A percentile compares a stretch with the other conserved stretches of the same genome.
Evolutionary conservation across 2,329 filamentous ascomycete species (phyloP).

Genomic region (Fusarium bulbicola): DNA sequence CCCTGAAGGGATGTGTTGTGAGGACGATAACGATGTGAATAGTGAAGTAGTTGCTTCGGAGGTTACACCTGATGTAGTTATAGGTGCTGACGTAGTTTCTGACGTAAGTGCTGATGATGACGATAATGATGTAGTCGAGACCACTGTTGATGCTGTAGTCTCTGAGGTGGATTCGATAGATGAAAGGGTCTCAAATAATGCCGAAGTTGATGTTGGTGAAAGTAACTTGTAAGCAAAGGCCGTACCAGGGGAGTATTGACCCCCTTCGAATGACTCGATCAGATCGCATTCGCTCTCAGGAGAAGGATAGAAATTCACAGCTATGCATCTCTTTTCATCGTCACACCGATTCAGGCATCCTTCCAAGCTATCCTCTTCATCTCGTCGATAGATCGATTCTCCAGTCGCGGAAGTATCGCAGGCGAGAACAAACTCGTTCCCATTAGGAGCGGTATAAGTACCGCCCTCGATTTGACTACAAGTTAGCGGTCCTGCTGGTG

Average conservation of each 20-base stretch:
- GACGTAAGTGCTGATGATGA: background rate
- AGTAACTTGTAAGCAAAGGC: background rate
- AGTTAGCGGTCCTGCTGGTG: accelerated
- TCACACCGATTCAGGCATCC: background rate
- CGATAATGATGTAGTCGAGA: too few relatives aligned
- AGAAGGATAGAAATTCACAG: background rate
- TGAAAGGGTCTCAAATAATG: background rate
- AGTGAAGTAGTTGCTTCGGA: background rate
- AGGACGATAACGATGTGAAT: accelerated
- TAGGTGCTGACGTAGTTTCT: background rate
- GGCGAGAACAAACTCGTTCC: background rate
- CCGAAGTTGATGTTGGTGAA: background rate
- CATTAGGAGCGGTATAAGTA: background rate
- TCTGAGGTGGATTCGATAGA: accelerated
- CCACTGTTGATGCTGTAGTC: background rate
- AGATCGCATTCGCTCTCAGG: background rate
- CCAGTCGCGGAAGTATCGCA: background rate
- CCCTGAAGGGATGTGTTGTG: accelerated
- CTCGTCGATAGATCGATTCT: background rate
- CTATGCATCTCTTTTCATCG: background rate
- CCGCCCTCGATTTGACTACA: background rate
- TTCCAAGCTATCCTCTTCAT: background rate
- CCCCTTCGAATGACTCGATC: background rate
- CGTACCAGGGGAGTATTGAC: background rate
- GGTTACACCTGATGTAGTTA: background rate